Evolutionary conservation across 169 alveolate species (phyloP).

Genomic region (Plasmodium berghei): DNA sequence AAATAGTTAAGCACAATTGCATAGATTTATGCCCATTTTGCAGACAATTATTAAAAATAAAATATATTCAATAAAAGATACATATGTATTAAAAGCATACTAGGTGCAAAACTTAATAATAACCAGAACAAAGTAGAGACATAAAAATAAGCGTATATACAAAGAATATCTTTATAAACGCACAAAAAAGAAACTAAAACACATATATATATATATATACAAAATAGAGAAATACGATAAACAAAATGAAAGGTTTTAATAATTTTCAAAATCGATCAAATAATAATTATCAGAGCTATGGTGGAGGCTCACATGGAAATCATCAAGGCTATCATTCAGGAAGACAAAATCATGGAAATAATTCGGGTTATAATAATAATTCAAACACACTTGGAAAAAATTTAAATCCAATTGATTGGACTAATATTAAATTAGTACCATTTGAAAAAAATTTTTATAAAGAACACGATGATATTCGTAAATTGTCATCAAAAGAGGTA

Average conservation of each 20-base stretch:
- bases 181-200: neutral
- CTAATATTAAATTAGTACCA: conserved; percentile 86
- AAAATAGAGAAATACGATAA: neutral
- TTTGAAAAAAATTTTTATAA: conserved; percentile 95
- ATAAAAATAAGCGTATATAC: neutral
- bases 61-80: too few relatives aligned
- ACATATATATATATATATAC: neutral
- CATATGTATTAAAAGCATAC: too few relatives aligned
- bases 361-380: conserved; percentile 12
- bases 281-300: conserved; percentile 12
- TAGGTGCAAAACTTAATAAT: too few relatives aligned
- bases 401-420: conserved; percentile 90
- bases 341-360: conserved; percentile 44
- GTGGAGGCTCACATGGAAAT: too few relatives aligned
- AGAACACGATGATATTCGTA: conserved; percentile 91
- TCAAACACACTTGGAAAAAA: conserved; percentile 85
- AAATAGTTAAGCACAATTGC: too few relatives aligned
- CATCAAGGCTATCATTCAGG: conserved; percentile 43
- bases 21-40: too few relatives aligned
- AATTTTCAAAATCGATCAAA: conserved; percentile 19
- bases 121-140: neutral
- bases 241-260: conserved; percentile 51
- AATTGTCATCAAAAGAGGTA: conserved; percentile 88
- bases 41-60: too few relatives aligned
- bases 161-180: neutral